Conservation (phyloP, 495 filamentous ascomycete genomes). For the Lentithecium fluviatile region DNA sequence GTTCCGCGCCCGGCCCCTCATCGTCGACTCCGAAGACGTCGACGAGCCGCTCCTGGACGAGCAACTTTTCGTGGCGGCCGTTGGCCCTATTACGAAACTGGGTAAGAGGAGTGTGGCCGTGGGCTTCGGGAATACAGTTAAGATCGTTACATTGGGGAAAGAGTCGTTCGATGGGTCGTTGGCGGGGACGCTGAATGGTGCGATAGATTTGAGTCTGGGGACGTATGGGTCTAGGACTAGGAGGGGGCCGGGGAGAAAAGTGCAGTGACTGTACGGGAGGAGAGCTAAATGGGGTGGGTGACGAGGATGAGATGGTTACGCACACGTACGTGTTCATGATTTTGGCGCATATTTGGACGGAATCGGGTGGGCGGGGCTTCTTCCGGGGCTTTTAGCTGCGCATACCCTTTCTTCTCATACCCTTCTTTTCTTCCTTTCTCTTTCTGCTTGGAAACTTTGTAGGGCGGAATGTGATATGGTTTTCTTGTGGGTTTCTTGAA, state of each 20-base stretch:
- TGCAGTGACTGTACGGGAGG: background rate
- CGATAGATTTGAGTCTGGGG: slow-evolving; percentile 8
- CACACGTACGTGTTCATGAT: no score
- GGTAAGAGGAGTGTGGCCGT: slow-evolving; percentile 62
- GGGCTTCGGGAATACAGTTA: slow-evolving; percentile 65
- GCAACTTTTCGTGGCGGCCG: slow-evolving; percentile 55
- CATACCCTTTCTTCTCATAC: no score
- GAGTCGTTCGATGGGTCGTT: slow-evolving; percentile 55
- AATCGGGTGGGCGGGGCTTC: no score
- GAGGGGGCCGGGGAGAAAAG: slow-evolving; percentile 12
- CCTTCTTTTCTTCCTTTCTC: no score
- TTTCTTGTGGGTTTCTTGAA: no score
- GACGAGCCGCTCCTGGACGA: slow-evolving; percentile 32
- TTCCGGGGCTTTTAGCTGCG: no score
- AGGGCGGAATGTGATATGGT: no score
- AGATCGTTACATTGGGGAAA: slow-evolving; percentile 61
- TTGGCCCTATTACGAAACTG: slow-evolving; percentile 59
- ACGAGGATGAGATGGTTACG: background rate
- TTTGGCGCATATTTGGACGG: no score
- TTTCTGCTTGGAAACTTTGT: no score
- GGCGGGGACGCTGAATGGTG: slow-evolving; percentile 10
- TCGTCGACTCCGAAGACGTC: background rate
- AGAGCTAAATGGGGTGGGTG: background rate
- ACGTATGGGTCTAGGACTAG: slow-evolving; percentile 7
- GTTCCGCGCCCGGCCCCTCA: slow-evolving; percentile 42